A percentile compares a stretch with the other conserved stretches of the same genome.
phyloP scores from a whole-genome alignment of 2,329 filamentous ascomycete species.

The Epichloe aotearoae region DNA sequence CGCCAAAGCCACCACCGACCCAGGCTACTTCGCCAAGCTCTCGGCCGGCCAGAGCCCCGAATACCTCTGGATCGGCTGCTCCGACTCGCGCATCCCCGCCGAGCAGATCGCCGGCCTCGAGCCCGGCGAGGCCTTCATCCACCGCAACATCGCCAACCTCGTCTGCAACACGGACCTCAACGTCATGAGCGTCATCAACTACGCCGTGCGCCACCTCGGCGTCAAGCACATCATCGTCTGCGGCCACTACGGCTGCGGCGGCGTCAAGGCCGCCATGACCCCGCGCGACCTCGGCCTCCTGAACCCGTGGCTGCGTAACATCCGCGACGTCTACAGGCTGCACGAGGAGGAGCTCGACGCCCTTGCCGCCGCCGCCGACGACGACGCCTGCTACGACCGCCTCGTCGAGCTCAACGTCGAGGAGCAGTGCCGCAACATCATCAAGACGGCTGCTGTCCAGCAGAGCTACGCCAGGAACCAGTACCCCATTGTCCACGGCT shows the following conservation, averaged over 20 bases:
- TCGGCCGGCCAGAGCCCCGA: slow-evolving; percentile 53
- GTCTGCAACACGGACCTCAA: slow-evolving; percentile 69
- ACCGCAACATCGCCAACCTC: slow-evolving; percentile 91
- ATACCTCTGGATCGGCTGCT: slow-evolving; percentile 82
- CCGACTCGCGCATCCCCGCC: slow-evolving; percentile 82
- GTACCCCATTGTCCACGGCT: slow-evolving; percentile 59
- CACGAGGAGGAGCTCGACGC: slow-evolving; percentile 57
- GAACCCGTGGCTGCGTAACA: slow-evolving; percentile 63
- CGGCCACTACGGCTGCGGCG: slow-evolving; percentile 67
- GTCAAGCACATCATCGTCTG: slow-evolving; percentile 73
- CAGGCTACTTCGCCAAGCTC: slow-evolving; percentile 52
- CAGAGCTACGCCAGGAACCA: slow-evolving; percentile 50
- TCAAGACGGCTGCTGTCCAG: slow-evolving; percentile 70
- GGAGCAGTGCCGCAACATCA: slow-evolving; percentile 63
- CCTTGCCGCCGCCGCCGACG: slow-evolving; percentile 35
- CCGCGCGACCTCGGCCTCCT: slow-evolving; percentile 54
- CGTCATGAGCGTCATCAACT: slow-evolving; percentile 72
- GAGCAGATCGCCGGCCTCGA: slow-evolving; percentile 71
- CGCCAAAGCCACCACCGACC: slow-evolving; percentile 42
- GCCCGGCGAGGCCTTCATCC: slow-evolving; percentile 86
- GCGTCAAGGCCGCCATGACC: slow-evolving; percentile 64
- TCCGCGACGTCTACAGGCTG: slow-evolving; percentile 60
- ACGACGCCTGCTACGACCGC: slow-evolving; percentile 49
- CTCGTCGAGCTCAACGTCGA: slow-evolving; percentile 76
- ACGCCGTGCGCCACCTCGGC: slow-evolving; percentile 67